These are phyloP conservation scores for Spergularia bocconei DNA, from an alignment of 148 eudicot genomes.

Conservation along the genomic window DNA sequence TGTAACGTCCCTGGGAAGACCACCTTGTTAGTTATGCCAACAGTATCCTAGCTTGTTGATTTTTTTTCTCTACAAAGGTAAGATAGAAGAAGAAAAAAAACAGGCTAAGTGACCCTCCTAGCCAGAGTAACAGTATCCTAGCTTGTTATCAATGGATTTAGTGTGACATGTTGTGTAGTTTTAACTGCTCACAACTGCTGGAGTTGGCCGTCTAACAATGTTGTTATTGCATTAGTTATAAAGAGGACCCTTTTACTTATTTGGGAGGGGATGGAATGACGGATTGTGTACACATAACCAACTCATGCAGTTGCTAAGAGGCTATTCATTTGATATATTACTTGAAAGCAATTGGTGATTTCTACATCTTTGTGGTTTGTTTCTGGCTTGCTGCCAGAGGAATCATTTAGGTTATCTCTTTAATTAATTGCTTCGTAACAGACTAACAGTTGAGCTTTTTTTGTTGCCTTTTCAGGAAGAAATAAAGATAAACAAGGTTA, in stretches of 20 bases:
- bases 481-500: slow-evolving; percentile 71
- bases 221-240: background rate
- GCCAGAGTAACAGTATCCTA: background rate
- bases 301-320: background rate
- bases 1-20: background rate
- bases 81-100: too few species aligned
- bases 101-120: too few species aligned
- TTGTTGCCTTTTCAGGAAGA: slow-evolving; percentile 66
- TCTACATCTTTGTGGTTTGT: background rate
- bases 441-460: background rate
- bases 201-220: background rate
- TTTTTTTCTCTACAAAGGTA: too few species aligned
- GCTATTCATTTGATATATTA: background rate
- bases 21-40: background rate
- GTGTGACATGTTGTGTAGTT: too few species aligned
- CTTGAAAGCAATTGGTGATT: background rate
- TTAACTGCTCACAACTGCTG: background rate
- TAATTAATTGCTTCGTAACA: background rate
- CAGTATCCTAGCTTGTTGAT: background rate
- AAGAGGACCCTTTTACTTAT: background rate
- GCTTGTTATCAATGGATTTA: background rate
- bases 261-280: background rate
- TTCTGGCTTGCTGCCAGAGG: too few species aligned
- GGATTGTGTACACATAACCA: too few species aligned
- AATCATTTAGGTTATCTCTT: background rate